Conservation (phyloP, 1,284 basidiomycete species). For the Boletus sp. region DNA sequence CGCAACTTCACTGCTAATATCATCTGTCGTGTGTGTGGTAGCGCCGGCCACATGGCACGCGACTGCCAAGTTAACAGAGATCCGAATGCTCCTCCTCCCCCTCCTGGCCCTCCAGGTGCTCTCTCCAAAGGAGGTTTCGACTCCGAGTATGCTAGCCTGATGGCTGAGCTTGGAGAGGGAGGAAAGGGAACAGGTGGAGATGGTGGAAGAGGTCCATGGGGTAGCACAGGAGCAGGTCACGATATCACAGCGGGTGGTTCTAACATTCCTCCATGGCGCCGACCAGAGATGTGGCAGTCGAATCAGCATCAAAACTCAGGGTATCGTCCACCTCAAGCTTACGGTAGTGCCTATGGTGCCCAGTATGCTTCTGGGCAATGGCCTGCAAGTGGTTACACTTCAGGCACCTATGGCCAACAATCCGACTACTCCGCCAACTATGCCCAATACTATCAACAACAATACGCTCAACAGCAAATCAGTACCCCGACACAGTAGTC, state of each 20-base stretch:
- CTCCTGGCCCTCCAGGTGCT: slow-evolving; percentile 35
- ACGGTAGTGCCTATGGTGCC: slow-evolving; percentile 41
- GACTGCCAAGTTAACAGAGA: slow-evolving; percentile 88
- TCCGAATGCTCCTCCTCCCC: slow-evolving; percentile 50
- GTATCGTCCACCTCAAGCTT: slow-evolving; percentile 51
- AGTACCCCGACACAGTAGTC: slow-evolving; percentile 46
- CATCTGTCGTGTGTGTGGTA: slow-evolving; percentile 94
- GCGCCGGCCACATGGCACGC: slow-evolving; percentile 93
- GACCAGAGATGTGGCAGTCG: slow-evolving; percentile 78
- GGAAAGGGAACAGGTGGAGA: slow-evolving; percentile 56
- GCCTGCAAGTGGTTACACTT: slow-evolving; percentile 43
- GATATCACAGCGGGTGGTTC: slow-evolving; percentile 77
- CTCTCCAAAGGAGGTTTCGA: slow-evolving; percentile 77
- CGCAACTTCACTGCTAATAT: slow-evolving; percentile 96
- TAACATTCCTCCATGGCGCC: slow-evolving; percentile 82
- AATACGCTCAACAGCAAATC: slow-evolving; percentile 70
- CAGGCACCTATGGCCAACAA: slow-evolving; percentile 42
- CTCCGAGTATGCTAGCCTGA: slow-evolving; percentile 94
- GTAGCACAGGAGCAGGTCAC: slow-evolving; percentile 56
- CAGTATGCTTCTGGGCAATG: slow-evolving; percentile 40
- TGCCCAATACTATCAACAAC: slow-evolving; percentile 77
- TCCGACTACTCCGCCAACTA: slow-evolving; percentile 71
- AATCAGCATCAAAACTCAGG: slow-evolving; percentile 44
- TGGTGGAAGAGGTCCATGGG: slow-evolving; percentile 55
- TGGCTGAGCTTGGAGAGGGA: slow-evolving; percentile 96